Evolutionary conservation across 306 rosid species (phyloP).

Genomic region (Quercus alba): DNA sequence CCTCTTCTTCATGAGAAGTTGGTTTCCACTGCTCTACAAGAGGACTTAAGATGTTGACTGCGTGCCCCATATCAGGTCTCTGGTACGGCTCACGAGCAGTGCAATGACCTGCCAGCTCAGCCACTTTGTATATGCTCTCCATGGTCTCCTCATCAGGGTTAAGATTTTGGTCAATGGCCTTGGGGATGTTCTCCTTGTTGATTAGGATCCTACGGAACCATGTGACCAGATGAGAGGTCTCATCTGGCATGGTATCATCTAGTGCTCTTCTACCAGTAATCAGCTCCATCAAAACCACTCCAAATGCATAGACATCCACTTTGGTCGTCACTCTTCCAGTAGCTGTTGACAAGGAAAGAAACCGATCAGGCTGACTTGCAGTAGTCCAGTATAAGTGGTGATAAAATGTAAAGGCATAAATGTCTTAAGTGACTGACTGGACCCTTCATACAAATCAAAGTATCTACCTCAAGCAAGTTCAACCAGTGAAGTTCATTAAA

Average conservation of each 20-base stretch:
- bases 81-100: constrained; percentile 78
- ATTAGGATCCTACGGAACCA: constrained; percentile 70
- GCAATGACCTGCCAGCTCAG: constrained; percentile 74
- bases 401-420: too few relatives aligned
- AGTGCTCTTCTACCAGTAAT: constrained; percentile 75
- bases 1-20: too few relatives aligned
- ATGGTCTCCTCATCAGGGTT: constrained; percentile 74
- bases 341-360: constrained; percentile 40
- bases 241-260: constrained; percentile 69
- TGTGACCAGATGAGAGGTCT: constrained; percentile 72
- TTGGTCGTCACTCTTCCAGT: constrained; percentile 94
- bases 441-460: too few relatives aligned
- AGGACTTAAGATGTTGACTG: constrained; percentile 70
- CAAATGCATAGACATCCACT: constrained; percentile 86
- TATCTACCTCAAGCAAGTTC: too few relatives aligned
- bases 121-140: constrained; percentile 80
- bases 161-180: constrained; percentile 68
- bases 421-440: too few relatives aligned
- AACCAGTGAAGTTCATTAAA: too few relatives aligned
- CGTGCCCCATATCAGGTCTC: constrained; percentile 84
- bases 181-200: constrained; percentile 76
- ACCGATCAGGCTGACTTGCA: neutral
- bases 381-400: too few relatives aligned
- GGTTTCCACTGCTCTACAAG: constrained; percentile 85
- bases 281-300: constrained; percentile 84